A percentile compares a stretch with the other conserved stretches of the same genome.
These are phyloP conservation scores for Juglanconis juglandina DNA, from an alignment of 2,329 filamentous ascomycete genomes.

Conservation along the genomic window DNA sequence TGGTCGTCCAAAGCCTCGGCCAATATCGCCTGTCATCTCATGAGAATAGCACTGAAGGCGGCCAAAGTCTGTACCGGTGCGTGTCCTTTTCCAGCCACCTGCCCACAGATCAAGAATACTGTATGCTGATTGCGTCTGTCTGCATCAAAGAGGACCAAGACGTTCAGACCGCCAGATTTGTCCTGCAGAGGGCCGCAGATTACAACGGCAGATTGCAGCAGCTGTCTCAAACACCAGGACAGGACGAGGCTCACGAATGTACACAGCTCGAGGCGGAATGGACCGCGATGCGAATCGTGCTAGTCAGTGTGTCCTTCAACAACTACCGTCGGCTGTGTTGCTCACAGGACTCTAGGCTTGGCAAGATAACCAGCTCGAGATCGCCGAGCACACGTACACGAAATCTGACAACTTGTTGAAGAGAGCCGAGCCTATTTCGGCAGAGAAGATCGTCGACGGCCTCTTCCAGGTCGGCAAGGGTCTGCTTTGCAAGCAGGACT, in stretches of 20 bases:
- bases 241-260: conserved; percentile 29
- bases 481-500: conserved; percentile 50
- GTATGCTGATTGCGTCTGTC: conserved; percentile 20
- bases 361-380: conserved; percentile 68
- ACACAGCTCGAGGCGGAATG: conserved; percentile 57
- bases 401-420: conserved; percentile 47
- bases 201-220: conserved; percentile 44
- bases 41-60: conserved; percentile 66
- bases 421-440: conserved; percentile 43
- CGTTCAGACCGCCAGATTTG: conserved; percentile 53
- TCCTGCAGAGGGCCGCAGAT: conserved; percentile 62
- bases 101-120: neutral
- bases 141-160: conserved; percentile 44
- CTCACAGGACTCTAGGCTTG: conserved; percentile 55
- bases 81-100: neutral
- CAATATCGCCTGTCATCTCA: conserved; percentile 48
- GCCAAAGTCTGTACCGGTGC: conserved; percentile 60
- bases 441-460: conserved; percentile 63
- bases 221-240: conserved; percentile 23
- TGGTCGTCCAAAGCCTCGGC: conserved; percentile 25
- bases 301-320: conserved; percentile 50
- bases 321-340: conserved; percentile 9
- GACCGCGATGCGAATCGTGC: conserved; percentile 58
- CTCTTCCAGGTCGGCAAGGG: conserved; percentile 70
- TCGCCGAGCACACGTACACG: conserved; percentile 74